Conservation (phyloP, 345 rosid genomes). For the Combretum micranthum region DNA sequence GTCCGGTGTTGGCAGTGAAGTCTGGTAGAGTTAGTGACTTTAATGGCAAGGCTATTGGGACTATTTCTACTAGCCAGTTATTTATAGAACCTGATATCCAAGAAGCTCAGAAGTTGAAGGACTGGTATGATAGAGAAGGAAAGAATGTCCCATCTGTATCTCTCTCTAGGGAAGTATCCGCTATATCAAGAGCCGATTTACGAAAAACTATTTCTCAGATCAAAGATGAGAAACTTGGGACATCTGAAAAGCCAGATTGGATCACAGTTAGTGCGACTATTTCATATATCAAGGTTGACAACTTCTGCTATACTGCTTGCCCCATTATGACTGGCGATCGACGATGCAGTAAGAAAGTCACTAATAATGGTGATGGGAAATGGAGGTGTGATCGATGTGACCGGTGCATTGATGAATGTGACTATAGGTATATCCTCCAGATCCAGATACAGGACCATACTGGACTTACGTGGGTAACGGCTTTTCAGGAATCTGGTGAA, state of each 20-base stretch:
- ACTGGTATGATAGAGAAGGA: conserved; percentile 82
- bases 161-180: conserved; percentile 65
- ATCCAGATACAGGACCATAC: conserved; percentile 92
- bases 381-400: conserved; percentile 93
- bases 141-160: conserved; percentile 47
- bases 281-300: conserved; percentile 59
- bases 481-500: conserved; percentile 81
- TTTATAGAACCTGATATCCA: conserved; percentile 67
- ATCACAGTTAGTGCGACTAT: conserved; percentile 60
- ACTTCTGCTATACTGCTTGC: conserved; percentile 92
- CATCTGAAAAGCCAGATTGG: conserved; percentile 95
- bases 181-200: conserved; percentile 41
- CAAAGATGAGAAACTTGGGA: conserved; percentile 88
- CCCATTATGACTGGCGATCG: conserved; percentile 78
- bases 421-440: conserved; percentile 78
- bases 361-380: conserved; percentile 85
- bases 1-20: conserved; percentile 78
- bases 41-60: conserved; percentile 77
- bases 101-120: conserved; percentile 55
- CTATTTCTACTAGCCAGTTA: conserved; percentile 66
- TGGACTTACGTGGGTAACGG: conserved; percentile 79
- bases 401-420: conserved; percentile 59
- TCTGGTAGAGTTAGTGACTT: conserved; percentile 67
- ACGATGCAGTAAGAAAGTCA: conserved; percentile 76
- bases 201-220: conserved; percentile 70